phyloP scores from a whole-genome alignment of 345 rosid genomes.

The Populus simonii region DNA sequence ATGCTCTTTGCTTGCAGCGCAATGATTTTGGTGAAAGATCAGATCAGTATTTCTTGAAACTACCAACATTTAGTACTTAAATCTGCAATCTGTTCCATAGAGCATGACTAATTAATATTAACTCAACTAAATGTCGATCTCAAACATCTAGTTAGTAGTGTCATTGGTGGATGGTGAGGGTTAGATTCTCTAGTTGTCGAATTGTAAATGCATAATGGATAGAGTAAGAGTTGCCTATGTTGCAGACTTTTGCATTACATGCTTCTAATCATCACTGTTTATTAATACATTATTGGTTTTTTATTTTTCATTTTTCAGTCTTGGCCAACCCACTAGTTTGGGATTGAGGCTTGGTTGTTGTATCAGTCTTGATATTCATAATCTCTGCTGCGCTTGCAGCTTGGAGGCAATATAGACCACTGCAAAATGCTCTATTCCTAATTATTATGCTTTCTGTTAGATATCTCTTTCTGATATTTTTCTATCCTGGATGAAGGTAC shows the following conservation, averaged over 20 bases:
- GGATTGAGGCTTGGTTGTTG: background rate
- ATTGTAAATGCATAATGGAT: background rate
- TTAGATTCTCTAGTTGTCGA: background rate
- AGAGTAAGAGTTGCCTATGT: background rate
- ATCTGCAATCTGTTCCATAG: background rate
- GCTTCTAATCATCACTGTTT: background rate
- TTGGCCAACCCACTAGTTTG: background rate
- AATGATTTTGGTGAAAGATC: background rate
- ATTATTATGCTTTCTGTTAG: background rate
- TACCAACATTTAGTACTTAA: background rate
- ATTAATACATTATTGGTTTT: background rate
- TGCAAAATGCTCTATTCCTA: background rate
- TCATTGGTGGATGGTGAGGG: background rate
- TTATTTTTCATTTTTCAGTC: background rate
- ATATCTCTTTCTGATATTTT: background rate
- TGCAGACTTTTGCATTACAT: background rate
- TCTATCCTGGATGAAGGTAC: constrained; percentile 51
- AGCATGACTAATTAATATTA: background rate
- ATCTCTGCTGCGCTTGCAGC: background rate
- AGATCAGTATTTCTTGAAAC: background rate
- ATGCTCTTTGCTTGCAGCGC: background rate
- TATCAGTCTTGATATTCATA: background rate
- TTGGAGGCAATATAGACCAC: background rate
- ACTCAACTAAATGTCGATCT: background rate
- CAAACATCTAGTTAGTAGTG: background rate